These are phyloP conservation scores for Hibiscus syriacus DNA, from an alignment of 345 rosid genomes.

Conservation along the genomic window DNA sequence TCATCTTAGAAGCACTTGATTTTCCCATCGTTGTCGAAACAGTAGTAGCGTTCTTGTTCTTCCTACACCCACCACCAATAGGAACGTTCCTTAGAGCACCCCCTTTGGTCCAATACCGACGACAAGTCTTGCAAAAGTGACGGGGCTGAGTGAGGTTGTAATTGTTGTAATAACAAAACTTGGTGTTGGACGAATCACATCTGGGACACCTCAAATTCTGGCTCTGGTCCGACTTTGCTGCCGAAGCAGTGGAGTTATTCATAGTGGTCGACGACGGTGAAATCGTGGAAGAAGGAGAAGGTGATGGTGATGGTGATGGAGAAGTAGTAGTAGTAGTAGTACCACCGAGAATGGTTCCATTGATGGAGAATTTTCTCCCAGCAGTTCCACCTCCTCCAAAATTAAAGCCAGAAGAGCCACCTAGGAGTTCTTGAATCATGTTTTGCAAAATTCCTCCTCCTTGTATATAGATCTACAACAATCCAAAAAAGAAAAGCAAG, in stretches of 20 bases:
- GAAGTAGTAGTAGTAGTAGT: conserved; percentile 26
- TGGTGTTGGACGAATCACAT: conserved; percentile 68
- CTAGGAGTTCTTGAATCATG: conserved; percentile 74
- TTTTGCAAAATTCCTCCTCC: too few species aligned
- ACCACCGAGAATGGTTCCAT: conserved; percentile 40
- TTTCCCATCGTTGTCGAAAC: conserved; percentile 27
- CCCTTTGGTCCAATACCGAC: conserved; percentile 80
- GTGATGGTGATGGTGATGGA: conserved; percentile 11
- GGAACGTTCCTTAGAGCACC: conserved; percentile 70
- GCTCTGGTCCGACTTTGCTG: conserved; percentile 23
- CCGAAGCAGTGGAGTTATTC: conserved; percentile 6
- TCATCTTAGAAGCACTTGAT: conserved; percentile 29
- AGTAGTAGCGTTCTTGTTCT: conserved; percentile 32
- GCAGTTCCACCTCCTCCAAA: conserved; percentile 25
- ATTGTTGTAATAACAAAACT: conserved; percentile 80
- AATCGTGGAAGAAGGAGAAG: conserved; percentile 25
- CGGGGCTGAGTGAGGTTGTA: conserved; percentile 82
- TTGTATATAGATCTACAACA: conserved; percentile 43
- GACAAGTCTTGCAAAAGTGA: conserved; percentile 82
- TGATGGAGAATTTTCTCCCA: conserved; percentile 26
- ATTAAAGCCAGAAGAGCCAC: conserved; percentile 35
- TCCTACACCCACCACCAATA: conserved; percentile 72
- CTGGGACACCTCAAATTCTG: conserved; percentile 56
- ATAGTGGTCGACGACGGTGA: conserved; percentile 14
- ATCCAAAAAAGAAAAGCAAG: conserved; percentile 28